Base-by-base conservation (phyloP, 2,329 filamentous ascomycete genomes). In the Graphilbum fragrans region DNA sequence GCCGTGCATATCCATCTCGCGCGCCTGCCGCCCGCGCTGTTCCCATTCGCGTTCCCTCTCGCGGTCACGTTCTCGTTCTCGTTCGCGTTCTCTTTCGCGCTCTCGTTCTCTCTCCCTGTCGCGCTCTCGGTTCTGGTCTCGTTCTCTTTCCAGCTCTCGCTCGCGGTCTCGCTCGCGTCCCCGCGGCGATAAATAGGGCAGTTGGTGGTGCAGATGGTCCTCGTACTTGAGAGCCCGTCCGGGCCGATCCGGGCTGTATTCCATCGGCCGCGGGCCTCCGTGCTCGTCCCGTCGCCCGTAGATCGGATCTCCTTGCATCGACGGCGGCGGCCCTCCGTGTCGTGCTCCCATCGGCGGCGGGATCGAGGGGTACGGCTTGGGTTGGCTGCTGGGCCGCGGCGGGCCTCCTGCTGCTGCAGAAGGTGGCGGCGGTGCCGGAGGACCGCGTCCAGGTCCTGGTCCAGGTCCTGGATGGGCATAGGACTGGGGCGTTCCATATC, bases 401-500 rank as follows among this genome's bases (percentile, higher is more conserved):
- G 67, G 62, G 4, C 60, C 59, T 14, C 58, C 51, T 5, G 45
- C 66, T 19, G 78, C 74, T 14, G 58, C 57, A 5, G 61, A 42
- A 2, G 53, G 61, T 14, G 64, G 58, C 33, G 67, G 69, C 3
- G 69, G 70, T 2, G 67, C 66, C 4, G 66, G 68, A 31, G 72
- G 64, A n/a, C n/a, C n/a, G n/a, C n/a, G n/a, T n/a, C n/a, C n/a
- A n/a, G n/a, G n/a, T n/a, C n/a, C n/a, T n/a, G n/a, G n/a, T n/a
- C n/a, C n/a, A n/a, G n/a, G n/a, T n/a, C n/a, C 35, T 66, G 47
- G 2, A 41, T n/a, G 65, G 37, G 64, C 58, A 48, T 74, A 80
- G 11, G 63, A 58, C 41, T 76, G 72, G 1, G 77, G 74, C 3
- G 76, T 80, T 27, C 70, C 66, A 49, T 75, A 80, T 45, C 73